Evolutionary conservation across 176 grass and related monocot species (phyloP).

Genomic region (Oryza meyeriana): DNA sequence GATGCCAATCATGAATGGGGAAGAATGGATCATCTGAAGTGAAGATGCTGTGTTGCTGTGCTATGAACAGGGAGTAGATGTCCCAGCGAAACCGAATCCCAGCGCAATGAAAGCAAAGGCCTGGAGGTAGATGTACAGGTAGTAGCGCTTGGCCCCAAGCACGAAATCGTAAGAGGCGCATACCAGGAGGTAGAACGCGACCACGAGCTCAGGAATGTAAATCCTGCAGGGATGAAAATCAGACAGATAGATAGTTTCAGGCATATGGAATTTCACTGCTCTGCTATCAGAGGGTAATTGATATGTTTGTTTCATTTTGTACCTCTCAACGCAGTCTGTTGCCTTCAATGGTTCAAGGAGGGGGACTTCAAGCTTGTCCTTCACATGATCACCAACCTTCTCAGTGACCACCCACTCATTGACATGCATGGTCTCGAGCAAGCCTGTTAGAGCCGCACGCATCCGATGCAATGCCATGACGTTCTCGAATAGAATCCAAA

Average conservation of each 20-base stretch:
- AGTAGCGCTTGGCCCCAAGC: constrained; percentile 35
- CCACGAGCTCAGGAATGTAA: constrained; percentile 46
- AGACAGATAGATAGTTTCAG: neutral
- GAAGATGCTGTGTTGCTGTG: constrained; percentile 19
- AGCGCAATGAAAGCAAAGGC: constrained; percentile 56
- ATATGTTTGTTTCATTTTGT: neutral
- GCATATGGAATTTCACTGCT: neutral
- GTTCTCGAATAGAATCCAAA: constrained; percentile 75
- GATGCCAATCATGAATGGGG: neutral
- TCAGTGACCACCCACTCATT: constrained; percentile 74
- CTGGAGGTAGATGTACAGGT: constrained; percentile 64
- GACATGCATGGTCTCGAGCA: constrained; percentile 51
- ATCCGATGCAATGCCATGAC: constrained; percentile 74
- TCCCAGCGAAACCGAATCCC: constrained; percentile 73
- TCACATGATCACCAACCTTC: constrained; percentile 45
- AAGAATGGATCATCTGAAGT: constrained; percentile 1
- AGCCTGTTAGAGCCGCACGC: constrained; percentile 47
- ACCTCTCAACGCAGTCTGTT: constrained; percentile 64
- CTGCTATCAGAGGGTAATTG: neutral
- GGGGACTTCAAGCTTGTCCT: constrained; percentile 35
- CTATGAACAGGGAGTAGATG: constrained; percentile 33
- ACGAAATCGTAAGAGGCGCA: constrained; percentile 52
- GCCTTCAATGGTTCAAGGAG: constrained; percentile 43
- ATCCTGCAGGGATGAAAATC: constrained; percentile 48
- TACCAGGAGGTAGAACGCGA: constrained; percentile 48